These are phyloP conservation scores for Oryza meyeriana DNA, from an alignment of 176 grass and related monocot genomes.

Conservation along the genomic window DNA sequence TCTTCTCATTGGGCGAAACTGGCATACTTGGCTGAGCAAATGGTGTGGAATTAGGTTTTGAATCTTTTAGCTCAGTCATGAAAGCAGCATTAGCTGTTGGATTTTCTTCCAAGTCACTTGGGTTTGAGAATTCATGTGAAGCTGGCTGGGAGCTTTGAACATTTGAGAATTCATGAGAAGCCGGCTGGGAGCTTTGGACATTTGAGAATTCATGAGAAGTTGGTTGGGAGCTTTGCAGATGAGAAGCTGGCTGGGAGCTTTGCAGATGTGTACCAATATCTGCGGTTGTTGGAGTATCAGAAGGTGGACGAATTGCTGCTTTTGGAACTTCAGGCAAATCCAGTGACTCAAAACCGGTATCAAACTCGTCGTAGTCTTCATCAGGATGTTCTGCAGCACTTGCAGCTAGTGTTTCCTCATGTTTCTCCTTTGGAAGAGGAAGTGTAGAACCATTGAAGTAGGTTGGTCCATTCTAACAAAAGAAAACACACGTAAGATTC, in stretches of 20 bases:
- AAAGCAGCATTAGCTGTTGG: slow-evolving; percentile 36
- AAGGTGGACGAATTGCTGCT: slow-evolving; percentile 48
- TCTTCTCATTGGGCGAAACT: slow-evolving; percentile 44
- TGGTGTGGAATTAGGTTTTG: slow-evolving; percentile 39
- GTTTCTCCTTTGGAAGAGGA: slow-evolving; percentile 77
- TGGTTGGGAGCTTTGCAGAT: neutral
- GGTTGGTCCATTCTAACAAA: slow-evolving; percentile 78
- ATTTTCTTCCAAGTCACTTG: slow-evolving; percentile 48
- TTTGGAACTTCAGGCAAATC: slow-evolving; percentile 94
- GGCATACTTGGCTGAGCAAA: slow-evolving; percentile 45
- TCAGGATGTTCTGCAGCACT: slow-evolving; percentile 27
- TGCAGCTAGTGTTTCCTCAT: slow-evolving; percentile 46
- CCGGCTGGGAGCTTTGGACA: slow-evolving; percentile 12
- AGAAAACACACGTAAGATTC: slow-evolving; percentile 6
- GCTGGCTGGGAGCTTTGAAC: neutral
- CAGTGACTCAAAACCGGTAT: slow-evolving; percentile 56
- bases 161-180: neutral
- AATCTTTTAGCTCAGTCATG: slow-evolving; percentile 38
- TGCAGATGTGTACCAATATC: slow-evolving; percentile 34
- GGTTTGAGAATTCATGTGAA: slow-evolving; percentile 14
- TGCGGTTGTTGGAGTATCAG: slow-evolving; percentile 40
- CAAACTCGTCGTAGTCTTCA: slow-evolving; percentile 56
- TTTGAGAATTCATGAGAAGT: neutral
- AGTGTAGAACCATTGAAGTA: slow-evolving; percentile 66
- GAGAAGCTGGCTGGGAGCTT: slow-evolving; percentile 16